Evolutionary conservation across 2,329 filamentous ascomycete genomes (phyloP).

Genomic region (Aspergillus phoenicis): DNA sequence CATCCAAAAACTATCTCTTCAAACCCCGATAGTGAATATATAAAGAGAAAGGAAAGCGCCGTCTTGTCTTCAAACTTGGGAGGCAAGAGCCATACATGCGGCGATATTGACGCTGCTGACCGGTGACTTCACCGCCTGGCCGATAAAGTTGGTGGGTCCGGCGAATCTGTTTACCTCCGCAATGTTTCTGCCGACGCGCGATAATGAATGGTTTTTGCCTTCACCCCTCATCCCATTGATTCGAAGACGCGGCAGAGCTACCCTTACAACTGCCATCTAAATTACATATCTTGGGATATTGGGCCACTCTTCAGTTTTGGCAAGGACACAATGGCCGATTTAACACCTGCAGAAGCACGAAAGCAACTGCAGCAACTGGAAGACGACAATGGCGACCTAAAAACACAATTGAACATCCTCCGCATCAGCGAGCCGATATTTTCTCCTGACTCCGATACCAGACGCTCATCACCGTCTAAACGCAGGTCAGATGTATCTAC

Average conservation of each 20-base stretch:
- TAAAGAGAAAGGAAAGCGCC: not conserved
- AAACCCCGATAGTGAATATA: not conserved
- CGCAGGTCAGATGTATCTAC: slow-evolving; percentile 74
- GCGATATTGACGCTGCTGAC: slow-evolving; percentile 3
- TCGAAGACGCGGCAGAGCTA: not conserved
- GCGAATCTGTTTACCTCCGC: slow-evolving; percentile 1
- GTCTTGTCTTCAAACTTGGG: not conserved
- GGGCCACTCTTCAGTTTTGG: not conserved
- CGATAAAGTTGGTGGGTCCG: slow-evolving; percentile 5
- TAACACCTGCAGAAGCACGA: slow-evolving; percentile 27
- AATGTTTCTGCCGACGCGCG: slow-evolving; percentile 4
- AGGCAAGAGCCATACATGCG: not conserved
- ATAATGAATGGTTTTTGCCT: slow-evolving; percentile 5
- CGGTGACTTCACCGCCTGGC: not conserved
- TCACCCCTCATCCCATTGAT: not conserved
- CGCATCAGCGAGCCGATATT: slow-evolving; percentile 75
- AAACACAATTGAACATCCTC: slow-evolving; percentile 65
- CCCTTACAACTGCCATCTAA: not conserved
- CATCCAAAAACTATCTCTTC: not conserved
- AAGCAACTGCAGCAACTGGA: slow-evolving; percentile 52
- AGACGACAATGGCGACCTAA: slow-evolving; percentile 51
- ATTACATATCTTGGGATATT: not conserved
- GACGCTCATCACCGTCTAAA: slow-evolving; percentile 43
- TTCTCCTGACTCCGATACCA: slow-evolving; percentile 39
- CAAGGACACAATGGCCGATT: slow-evolving; percentile 23